Evolutionary conservation across 495 filamentous ascomycete genomes (phyloP).

Genomic region (Penicillium argentinense): DNA sequence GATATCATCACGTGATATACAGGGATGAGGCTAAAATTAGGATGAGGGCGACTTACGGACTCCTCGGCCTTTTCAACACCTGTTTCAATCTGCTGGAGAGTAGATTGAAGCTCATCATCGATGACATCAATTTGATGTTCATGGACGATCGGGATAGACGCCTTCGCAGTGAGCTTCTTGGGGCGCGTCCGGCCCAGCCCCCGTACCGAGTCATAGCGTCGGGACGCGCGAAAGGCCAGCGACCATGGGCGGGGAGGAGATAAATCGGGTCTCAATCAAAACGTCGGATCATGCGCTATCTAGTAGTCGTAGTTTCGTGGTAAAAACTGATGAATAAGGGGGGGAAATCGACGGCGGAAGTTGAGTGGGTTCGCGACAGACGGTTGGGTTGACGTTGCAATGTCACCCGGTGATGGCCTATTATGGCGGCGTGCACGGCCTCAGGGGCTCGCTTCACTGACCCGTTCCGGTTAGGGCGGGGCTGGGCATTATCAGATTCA

Average conservation of each 20-base stretch:
- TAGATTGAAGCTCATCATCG: conserved; percentile 65
- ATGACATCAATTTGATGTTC: conserved; percentile 83
- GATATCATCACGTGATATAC: conserved; percentile 57
- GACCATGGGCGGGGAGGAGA: conserved; percentile 41
- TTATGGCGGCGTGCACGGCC: conserved; percentile 49
- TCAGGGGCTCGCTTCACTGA: conserved; percentile 50
- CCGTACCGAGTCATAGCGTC: conserved; percentile 69
- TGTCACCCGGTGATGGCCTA: conserved; percentile 44
- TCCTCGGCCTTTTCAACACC: conserved; percentile 97
- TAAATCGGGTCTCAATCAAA: conserved; percentile 47
- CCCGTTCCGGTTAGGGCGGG: conserved; percentile 48
- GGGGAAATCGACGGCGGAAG: conserved; percentile 60
- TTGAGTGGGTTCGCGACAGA: conserved; percentile 37
- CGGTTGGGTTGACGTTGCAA: conserved; percentile 68
- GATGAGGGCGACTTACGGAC: conserved; percentile 70
- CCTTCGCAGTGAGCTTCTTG: conserved; percentile 89
- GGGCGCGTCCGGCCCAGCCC: conserved; percentile 63
- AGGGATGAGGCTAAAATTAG: conserved; percentile 43
- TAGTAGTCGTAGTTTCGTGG: conserved; percentile 56
- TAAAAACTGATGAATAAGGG: conserved; percentile 47
- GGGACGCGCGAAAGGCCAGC: conserved; percentile 48
- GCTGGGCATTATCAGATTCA: conserved; percentile 49
- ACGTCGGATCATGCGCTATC: conserved; percentile 54
- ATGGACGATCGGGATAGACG: conserved; percentile 77
- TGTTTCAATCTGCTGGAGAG: conserved; percentile 81